Base-by-base conservation (phyloP, 768 basidiomycete species). In the Tylopilus sp. region DNA sequence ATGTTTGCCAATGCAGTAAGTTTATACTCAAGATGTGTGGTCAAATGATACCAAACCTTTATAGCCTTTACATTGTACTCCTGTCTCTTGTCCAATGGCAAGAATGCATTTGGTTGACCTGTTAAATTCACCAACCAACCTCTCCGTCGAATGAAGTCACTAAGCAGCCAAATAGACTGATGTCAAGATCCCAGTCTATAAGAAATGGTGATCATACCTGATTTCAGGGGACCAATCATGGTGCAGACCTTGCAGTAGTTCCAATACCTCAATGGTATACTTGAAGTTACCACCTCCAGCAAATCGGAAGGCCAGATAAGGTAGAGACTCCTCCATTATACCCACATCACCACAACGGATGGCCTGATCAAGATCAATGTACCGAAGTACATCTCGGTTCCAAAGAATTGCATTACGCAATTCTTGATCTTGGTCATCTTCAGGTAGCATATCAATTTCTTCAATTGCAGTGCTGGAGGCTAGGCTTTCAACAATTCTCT, bases 21-120 rank as follows among this genome's bases (percentile, higher is more conserved):
- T n/a, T n/a, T n/a, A n/a, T n/a, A n/a, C n/a, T n/a, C n/a, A n/a
- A n/a, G n/a, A n/a, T 24, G 3, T 24, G 25, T 16, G 22, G 25
- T 25, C 16, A 41, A 14, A 25, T 25, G 3, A 41, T 2, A 24
- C 2, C 12, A 22, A 25, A 65, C 48, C 53, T 75, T 74, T 4
- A 73, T 66, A 36, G 71, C 71, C 55, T 63, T 66, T 30, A 76
- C 67, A 48, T 73, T 74, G 24, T 69, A 61, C 43, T 76, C 72
- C 48, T 74, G 68, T 1, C 66, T 63, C 33, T 60, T 56, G 51
- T 75, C 71, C 1, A 75, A 50, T 0, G 70, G 60, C 13, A 61
- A 50, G 48, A 64, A 70, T 6, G 1, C 1, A 7, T n/a, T 24
- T 11, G 44, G 59, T 3, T 56, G 52, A 1, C 72, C 72, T 2